Conservation (phyloP, 78 protist genomes). For the Dictyostelium purpureum region DNA sequence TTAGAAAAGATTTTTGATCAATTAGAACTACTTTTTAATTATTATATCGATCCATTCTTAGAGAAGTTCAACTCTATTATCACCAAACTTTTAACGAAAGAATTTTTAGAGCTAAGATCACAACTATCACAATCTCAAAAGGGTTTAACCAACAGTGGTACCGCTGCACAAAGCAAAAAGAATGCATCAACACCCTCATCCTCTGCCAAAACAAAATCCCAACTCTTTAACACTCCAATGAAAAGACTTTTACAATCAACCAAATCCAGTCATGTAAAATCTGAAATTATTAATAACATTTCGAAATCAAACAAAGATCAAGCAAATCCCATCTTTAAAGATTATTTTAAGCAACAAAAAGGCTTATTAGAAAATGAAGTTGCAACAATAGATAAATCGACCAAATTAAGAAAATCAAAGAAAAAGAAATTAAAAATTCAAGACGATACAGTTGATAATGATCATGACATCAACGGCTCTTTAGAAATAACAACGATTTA, state of each 20-base stretch:
- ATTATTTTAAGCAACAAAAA: slow-evolving; percentile 22
- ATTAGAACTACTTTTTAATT: neutral
- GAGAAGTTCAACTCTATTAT: neutral
- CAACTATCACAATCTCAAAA: neutral
- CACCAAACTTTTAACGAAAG: neutral
- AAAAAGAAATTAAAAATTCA: neutral
- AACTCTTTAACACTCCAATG: slow-evolving; percentile 20
- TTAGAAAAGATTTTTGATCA: slow-evolving; percentile 8
- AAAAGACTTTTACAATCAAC: neutral
- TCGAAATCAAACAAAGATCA: neutral
- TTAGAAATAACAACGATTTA: no score
- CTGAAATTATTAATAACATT: neutral
- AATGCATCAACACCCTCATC: neutral
- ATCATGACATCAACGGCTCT: no score
- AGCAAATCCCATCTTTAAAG: neutral
- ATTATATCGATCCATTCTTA: neutral
- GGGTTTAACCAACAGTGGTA: neutral
- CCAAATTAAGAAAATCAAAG: neutral
- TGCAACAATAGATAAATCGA: neutral
- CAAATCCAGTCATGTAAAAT: neutral
- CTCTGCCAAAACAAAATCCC: neutral
- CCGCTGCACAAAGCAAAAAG: neutral
- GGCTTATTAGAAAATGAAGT: neutral
- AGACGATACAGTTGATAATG: no score
- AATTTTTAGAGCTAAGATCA: slow-evolving; percentile 8